Base-by-base conservation (phyloP, 2,329 filamentous ascomycete species). In the Aspergillus sp. region DNA sequence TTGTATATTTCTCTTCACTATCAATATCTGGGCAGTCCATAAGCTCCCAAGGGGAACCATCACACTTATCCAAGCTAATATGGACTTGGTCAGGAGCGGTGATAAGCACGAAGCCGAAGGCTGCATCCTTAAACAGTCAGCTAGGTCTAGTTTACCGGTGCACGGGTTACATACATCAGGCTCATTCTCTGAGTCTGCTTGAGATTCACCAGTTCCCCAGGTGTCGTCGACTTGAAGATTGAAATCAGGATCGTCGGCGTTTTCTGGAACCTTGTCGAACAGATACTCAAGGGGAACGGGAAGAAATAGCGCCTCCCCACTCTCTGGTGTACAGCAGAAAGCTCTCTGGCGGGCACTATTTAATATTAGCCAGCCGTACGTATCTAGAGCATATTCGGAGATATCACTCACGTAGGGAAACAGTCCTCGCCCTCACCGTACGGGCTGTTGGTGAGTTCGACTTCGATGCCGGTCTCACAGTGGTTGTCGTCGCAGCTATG, bases 41-140 rank as follows among this genome's bases (percentile, higher is more conserved):
- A 6, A 81, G 35, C 14, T 77, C 77, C 77, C 73, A 80, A 66
- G 77, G 73, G 4, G 76, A 79, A 14, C 77, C 77, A 56, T 80
- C 77, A 23, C 77, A 70, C 64, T 74, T 75, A 60, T 77, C 70
- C 0, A 80, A 61, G 1, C 70, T 70, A 12, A 66, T 44, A 33
- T 75, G 68, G 4, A 75, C 44, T 43, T 70, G 67, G 33, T 74
- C 68, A 6, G 76, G 74, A 3, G 49, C 55, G 6, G 52, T 55
- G 33, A 59, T 35, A 2, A 59, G 48, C 21, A 55, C 46, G 35
- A 59, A 59, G 14, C 52, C 56, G 44, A 59, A 55, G 6, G 47
- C 33, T 19, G 57, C 51, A 67, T 61, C 50, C 23, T 54, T 11
- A 8, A 33, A 17, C 3, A 2, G 46, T 48, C 31, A 48, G 27